These are phyloP conservation scores for Leccinum boreale DNA, from an alignment of 768 basidiomycete genomes.

Conservation along the genomic window DNA sequence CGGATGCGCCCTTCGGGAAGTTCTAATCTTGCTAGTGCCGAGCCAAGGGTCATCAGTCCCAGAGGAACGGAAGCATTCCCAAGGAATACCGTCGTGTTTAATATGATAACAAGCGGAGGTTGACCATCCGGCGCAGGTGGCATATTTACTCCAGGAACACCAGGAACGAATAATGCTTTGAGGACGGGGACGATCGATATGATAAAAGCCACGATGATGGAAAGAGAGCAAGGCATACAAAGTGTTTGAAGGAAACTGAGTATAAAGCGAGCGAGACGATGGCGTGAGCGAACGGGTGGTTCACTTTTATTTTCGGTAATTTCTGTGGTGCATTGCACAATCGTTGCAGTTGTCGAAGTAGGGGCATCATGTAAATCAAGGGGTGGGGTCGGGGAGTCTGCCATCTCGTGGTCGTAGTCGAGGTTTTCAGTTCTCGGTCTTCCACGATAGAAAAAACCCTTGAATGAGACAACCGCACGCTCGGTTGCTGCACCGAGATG, in stretches of 20 bases:
- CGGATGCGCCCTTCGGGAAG: slow-evolving; percentile 47
- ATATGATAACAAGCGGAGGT: slow-evolving; percentile 60
- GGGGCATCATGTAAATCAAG: neutral
- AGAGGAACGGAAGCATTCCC: slow-evolving; percentile 63
- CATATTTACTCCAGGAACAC: slow-evolving; percentile 41
- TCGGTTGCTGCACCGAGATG: slow-evolving; percentile 13
- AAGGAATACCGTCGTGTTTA: slow-evolving; percentile 56
- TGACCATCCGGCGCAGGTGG: slow-evolving; percentile 60
- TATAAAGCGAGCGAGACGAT: slow-evolving; percentile 6
- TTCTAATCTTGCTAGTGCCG: slow-evolving; percentile 56
- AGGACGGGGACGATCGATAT: slow-evolving; percentile 54
- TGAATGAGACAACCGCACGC: slow-evolving; percentile 3
- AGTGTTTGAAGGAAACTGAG: slow-evolving; percentile 35
- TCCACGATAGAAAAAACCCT: neutral
- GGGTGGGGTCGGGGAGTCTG: neutral
- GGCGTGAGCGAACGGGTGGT: neutral
- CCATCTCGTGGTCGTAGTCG: slow-evolving; percentile 11
- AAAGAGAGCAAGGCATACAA: slow-evolving; percentile 46
- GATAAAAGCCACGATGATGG: slow-evolving; percentile 52
- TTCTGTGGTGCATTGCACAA: slow-evolving; percentile 1
- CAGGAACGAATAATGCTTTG: slow-evolving; percentile 56
- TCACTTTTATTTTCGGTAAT: neutral
- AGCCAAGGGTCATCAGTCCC: slow-evolving; percentile 60
- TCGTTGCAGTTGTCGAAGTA: slow-evolving; percentile 1
- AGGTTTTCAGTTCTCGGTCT: neutral